Evolutionary conservation across 192 early-diverging fungal genomes (phyloP).

Genomic region (Linnemannia schmuckeri): DNA sequence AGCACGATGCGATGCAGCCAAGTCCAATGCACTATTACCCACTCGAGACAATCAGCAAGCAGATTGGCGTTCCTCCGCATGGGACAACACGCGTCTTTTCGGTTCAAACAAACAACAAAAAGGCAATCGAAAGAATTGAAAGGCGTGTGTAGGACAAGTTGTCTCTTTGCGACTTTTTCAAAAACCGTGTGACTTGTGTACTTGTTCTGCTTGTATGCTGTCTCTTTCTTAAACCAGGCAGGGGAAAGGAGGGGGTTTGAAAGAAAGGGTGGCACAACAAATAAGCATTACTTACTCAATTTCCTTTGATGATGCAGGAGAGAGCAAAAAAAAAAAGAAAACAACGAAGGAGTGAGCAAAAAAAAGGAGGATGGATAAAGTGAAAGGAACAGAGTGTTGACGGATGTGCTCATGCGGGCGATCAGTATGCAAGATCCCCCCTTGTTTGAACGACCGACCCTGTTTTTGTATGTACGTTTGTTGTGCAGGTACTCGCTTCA

Average conservation of each 20-base stretch:
- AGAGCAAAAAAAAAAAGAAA: not conserved
- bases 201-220: not conserved
- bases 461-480: not conserved
- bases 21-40: not conserved
- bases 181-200: not conserved
- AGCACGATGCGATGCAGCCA: not conserved
- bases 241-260: not conserved
- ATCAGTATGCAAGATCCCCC: not conserved
- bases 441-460: conserved; percentile 1
- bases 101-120: not conserved
- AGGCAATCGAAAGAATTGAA: not conserved
- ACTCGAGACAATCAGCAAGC: not conserved
- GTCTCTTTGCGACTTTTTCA: not conserved
- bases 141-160: not conserved
- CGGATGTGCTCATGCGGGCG: not conserved
- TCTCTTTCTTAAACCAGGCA: not conserved
- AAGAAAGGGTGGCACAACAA: not conserved
- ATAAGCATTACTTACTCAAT: not conserved
- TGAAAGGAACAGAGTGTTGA: not conserved
- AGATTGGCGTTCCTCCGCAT: not conserved
- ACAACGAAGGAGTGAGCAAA: not conserved
- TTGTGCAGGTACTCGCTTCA: not conserved
- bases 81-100: not conserved
- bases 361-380: not conserved
- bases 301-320: not conserved